Evolutionary conservation across 441 rosid genomes (phyloP).

Genomic region (Populus hybrid): DNA sequence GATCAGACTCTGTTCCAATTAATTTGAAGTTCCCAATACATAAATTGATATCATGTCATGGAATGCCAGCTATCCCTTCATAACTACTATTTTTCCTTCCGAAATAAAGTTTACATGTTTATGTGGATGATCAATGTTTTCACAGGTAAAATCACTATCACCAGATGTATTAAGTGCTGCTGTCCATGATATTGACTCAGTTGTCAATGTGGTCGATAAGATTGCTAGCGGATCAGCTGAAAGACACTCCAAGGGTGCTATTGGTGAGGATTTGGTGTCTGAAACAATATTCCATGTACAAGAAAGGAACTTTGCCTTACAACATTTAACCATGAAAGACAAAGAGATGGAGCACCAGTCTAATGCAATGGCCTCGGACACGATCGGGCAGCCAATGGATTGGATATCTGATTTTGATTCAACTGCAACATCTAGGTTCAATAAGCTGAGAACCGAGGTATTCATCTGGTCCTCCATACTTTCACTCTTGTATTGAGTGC

Average conservation of each 20-base stretch:
- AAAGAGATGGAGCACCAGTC: constrained; percentile 18
- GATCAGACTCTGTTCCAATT: background rate
- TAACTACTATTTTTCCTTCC: background rate
- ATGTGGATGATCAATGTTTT: background rate
- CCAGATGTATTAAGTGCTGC: constrained; percentile 25
- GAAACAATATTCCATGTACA: constrained; percentile 12
- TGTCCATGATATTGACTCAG: constrained; percentile 31
- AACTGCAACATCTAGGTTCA: constrained; percentile 24
- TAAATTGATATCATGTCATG: background rate
- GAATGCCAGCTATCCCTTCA: background rate
- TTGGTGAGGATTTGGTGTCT: constrained; percentile 27
- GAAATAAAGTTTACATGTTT: background rate
- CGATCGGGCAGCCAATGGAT: constrained; percentile 9
- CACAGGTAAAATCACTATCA: constrained; percentile 26
- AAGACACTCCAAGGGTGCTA: constrained; percentile 21
- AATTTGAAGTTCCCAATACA: background rate
- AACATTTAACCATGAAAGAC: background rate
- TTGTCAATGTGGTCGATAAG: constrained; percentile 26
- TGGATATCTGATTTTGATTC: constrained; percentile 22
- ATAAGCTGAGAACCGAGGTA: constrained; percentile 24
- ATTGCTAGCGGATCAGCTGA: constrained; percentile 15
- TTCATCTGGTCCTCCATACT: background rate
- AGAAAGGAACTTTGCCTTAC: constrained; percentile 8
- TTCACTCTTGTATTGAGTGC: background rate
- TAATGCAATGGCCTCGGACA: constrained; percentile 15